Evolutionary conservation across 2,329 filamentous ascomycete species (phyloP), one percentile per base, ranked within the genome.

Genomic region (Aphanoascus verrucosus): DNA sequence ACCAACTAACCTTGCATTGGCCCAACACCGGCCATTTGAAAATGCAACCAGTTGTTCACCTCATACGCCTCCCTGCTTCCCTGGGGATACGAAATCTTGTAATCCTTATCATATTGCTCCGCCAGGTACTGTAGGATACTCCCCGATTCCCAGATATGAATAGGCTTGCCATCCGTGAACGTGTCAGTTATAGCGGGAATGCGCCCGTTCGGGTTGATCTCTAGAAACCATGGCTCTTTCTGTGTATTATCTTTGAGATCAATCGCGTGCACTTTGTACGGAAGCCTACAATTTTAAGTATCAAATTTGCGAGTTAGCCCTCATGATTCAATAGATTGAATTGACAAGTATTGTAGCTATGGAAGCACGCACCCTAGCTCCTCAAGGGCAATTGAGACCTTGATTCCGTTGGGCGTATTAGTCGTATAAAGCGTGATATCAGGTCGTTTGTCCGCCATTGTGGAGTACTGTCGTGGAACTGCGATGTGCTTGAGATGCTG

Each of bases 121-220:
- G 85, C 81, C 5, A 95, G 78, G 67, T 95, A 94, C 68, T 89
- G 82, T 72, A 94, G 74, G 65, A 94, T 93, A 58, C 84, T 81
- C 54, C 87, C 88, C 58, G 82, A 86, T 71, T 95, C 89, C 64
- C 94, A 95, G 15, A 95, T 67, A 54, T 79, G 77, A 65, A 94
- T 88, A 34, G 75, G 73, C 66, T 85, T 74, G 60, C 87, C 86
- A 66, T 93, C 83, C 4, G 75, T 74, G 66, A 86, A 84, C 5
- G 77, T 86, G 70, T 95, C 89, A 6, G 86, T 93, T 49, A 95
- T 63, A 54, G 89, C 89, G 3, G 89, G 90, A 62, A 95, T 94
- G 60, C 89, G 85, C 59, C 89, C 89, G 67, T 95, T 95, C 58
- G 89, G 89, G 71, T 95, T 95, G 72, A 95, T 94, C 50, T 83